phyloP scores from a whole-genome alignment of 2,329 filamentous ascomycete genomes.

The Paecilomyces sp. region DNA sequence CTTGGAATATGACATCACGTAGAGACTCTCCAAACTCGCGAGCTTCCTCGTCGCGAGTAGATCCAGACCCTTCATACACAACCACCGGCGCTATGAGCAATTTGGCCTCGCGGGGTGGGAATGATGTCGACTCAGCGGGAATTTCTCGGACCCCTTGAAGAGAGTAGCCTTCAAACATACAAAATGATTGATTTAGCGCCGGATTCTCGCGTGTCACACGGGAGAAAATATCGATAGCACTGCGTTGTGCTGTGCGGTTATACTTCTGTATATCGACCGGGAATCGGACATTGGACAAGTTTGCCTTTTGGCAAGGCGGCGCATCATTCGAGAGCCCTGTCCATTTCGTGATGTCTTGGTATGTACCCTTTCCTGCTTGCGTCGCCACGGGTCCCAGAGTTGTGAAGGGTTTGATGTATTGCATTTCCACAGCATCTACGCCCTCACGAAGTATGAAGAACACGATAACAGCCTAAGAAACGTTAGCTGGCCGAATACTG shows the following conservation, averaged over 20 bases:
- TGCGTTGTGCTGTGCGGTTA: slow-evolving; percentile 28
- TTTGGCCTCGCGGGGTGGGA: slow-evolving; percentile 40
- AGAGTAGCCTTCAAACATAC: slow-evolving; percentile 53
- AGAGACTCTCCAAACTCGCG: slow-evolving; percentile 20
- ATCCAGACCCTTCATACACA: slow-evolving; percentile 18
- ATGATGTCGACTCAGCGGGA: slow-evolving; percentile 33
- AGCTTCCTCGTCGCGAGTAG: slow-evolving; percentile 16
- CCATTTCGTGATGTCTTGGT: slow-evolving; percentile 41
- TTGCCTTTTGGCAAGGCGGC: slow-evolving; percentile 37
- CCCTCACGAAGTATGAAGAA: slow-evolving; percentile 27
- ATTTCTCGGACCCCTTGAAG: slow-evolving; percentile 37
- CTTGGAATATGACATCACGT: slow-evolving; percentile 18
- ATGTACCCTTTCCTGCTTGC: slow-evolving; percentile 31
- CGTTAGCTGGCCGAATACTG: not conserved
- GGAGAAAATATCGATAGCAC: slow-evolving; percentile 32
- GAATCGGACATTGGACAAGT: slow-evolving; percentile 36
- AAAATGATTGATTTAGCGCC: slow-evolving; percentile 34
- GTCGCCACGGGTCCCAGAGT: slow-evolving; percentile 32
- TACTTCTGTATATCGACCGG: slow-evolving; percentile 39
- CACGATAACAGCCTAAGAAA: slow-evolving; percentile 18
- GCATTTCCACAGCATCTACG: slow-evolving; percentile 32
- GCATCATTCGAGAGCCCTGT: slow-evolving; percentile 32
- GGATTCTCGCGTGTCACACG: slow-evolving; percentile 22
- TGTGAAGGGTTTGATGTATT: slow-evolving; percentile 39
- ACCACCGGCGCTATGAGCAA: slow-evolving; percentile 30